Percentiles rank a stretch among this genome's conserved stretches.
phyloP scores from a whole-genome alignment of 768 basidiomycete species.

The Hortiboletus flavorubellus region DNA sequence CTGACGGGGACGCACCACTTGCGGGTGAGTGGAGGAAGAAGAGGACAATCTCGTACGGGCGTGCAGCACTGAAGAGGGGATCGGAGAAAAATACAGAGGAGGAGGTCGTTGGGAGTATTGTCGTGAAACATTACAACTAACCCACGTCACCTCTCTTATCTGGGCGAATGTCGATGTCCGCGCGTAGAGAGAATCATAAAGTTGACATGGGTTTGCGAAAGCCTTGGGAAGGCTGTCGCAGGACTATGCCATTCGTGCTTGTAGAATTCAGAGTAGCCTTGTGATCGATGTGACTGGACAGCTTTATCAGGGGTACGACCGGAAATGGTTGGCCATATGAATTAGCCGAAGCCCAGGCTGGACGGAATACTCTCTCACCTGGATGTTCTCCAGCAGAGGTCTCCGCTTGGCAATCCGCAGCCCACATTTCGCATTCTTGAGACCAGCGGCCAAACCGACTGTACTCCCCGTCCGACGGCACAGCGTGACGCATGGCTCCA shows the following conservation, averaged over 20 bases:
- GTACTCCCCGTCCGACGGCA: slow-evolving; percentile 4
- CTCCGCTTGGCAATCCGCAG: neutral
- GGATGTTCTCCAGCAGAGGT: slow-evolving; percentile 8
- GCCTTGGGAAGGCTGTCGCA: neutral
- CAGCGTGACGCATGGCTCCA: slow-evolving; percentile 14
- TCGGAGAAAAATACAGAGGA: slow-evolving; percentile 45
- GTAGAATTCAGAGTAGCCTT: too few relatives aligned
- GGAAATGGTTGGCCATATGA: neutral
- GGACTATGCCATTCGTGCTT: neutral
- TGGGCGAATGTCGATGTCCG: too few relatives aligned
- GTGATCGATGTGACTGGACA: neutral
- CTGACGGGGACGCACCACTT: slow-evolving; percentile 41
- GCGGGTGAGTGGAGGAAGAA: slow-evolving; percentile 50
- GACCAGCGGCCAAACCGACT: neutral
- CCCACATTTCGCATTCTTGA: neutral
- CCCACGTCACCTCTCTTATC: too few relatives aligned
- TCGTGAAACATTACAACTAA: slow-evolving; percentile 56
- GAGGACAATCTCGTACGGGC: slow-evolving; percentile 49
- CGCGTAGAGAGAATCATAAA: neutral
- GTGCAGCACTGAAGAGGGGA: slow-evolving; percentile 38
- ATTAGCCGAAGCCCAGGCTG: neutral
- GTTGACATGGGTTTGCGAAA: neutral
- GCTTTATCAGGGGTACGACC: neutral
- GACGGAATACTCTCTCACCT: neutral
- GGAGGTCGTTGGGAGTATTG: slow-evolving; percentile 49